A percentile compares a stretch with the other conserved stretches of the same genome.
Evolutionary conservation across 129 eudicot species (phyloP).

Genomic region (Logfia minima): DNA sequence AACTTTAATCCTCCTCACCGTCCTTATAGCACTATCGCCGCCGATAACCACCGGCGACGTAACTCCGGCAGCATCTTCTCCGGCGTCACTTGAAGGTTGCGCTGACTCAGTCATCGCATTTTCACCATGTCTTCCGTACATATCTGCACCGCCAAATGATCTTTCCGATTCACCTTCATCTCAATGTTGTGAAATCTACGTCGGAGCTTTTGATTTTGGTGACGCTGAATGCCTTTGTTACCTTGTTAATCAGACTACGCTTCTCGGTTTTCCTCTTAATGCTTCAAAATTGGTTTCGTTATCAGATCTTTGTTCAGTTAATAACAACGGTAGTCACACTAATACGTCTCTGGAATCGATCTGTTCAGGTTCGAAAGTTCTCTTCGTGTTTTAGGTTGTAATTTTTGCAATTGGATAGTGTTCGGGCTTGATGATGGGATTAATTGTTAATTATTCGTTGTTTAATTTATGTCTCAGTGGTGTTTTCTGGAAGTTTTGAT

Average conservation of each 20-base stretch:
- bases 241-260: conserved; percentile 35
- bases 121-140: conserved; percentile 62
- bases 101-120: conserved; percentile 54
- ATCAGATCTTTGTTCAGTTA: conserved; percentile 41
- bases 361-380: conserved; percentile 42
- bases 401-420: neutral
- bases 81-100: conserved; percentile 35
- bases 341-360: conserved; percentile 37
- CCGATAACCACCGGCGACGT: conserved; percentile 24
- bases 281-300: conserved; percentile 44
- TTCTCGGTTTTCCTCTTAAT: conserved; percentile 64
- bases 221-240: conserved; percentile 61
- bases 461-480: neutral
- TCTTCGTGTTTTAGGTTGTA: neutral
- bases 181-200: conserved; percentile 51
- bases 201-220: conserved; percentile 36
- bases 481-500: neutral
- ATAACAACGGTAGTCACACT: neutral
- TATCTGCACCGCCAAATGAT: conserved; percentile 55
- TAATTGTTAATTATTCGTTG: neutral
- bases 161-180: conserved; percentile 43
- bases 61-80: conserved; percentile 30
- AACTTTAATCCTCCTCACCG: conserved; percentile 20
- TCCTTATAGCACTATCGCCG: conserved; percentile 9
- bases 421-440: neutral